Percentiles rank a stretch among this genome's conserved stretches.
phyloP scores from a whole-genome alignment of 2,329 filamentous ascomycete genomes.

The Rosellinia necatrix region DNA sequence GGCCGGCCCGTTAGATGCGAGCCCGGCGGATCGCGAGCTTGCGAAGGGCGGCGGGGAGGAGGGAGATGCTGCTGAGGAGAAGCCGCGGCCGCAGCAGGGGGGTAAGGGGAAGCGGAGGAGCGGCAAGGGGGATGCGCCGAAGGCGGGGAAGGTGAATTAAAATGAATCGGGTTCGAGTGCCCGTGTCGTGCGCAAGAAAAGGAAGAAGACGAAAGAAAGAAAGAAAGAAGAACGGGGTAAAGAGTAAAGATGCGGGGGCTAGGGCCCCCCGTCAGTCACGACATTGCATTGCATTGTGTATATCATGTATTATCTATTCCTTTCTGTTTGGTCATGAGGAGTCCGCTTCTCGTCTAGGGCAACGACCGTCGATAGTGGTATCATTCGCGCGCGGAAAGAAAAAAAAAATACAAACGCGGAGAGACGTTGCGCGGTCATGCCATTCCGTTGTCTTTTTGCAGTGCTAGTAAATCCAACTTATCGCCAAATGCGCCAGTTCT shows the following conservation, averaged over 20 bases:
- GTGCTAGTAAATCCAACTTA: slow-evolving; percentile 21
- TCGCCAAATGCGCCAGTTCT: slow-evolving; percentile 14
- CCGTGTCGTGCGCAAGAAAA: too few species aligned
- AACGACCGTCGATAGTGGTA: too few species aligned
- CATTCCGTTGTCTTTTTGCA: too few species aligned
- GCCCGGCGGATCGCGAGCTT: slow-evolving; percentile 51
- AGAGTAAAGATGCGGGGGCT: too few species aligned
- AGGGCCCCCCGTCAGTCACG: too few species aligned
- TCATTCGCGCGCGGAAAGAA: too few species aligned
- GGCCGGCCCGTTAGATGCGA: slow-evolving; percentile 48
- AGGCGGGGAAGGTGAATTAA: slow-evolving; percentile 40
- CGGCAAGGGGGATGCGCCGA: slow-evolving; percentile 32
- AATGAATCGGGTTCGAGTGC: slow-evolving; percentile 32
- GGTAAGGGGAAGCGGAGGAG: slow-evolving; percentile 44
- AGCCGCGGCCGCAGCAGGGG: slow-evolving; percentile 39
- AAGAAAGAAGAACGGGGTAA: too few species aligned
- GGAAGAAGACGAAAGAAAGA: background rate
- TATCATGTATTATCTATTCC: background rate
- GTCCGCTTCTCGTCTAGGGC: too few species aligned
- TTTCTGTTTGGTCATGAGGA: background rate
- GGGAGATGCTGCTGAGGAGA: too few species aligned
- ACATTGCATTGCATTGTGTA: too few species aligned
- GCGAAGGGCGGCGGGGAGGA: slow-evolving; percentile 37
- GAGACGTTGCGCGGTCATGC: too few species aligned
- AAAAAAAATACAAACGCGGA: too few species aligned